phyloP scores from a whole-genome alignment of 208 protist genomes.

The Leishmania gerbilli region DNA sequence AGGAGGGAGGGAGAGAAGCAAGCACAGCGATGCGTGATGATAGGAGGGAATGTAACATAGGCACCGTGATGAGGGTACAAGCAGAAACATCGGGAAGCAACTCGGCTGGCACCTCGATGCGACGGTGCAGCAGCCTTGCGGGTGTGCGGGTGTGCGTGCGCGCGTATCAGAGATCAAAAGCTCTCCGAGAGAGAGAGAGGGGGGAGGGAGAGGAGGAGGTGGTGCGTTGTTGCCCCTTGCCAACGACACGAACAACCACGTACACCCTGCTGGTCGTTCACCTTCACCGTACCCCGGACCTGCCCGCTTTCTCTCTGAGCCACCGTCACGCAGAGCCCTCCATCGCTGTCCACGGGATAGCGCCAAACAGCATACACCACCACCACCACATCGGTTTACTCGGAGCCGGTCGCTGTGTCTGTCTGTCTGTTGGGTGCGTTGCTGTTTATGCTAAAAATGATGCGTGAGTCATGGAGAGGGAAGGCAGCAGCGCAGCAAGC shows the following conservation, averaged over 20 bases:
- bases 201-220: neutral
- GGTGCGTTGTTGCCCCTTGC: neutral
- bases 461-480: neutral
- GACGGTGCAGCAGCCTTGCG: neutral
- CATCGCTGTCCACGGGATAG: neutral
- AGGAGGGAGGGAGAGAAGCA: neutral
- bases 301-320: neutral
- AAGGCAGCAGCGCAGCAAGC: neutral
- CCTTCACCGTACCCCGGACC: neutral
- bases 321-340: neutral
- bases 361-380: neutral
- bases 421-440: neutral
- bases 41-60: neutral
- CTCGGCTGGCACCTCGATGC: neutral
- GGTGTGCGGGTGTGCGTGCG: neutral
- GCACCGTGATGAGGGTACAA: neutral
- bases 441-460: slow-evolving; percentile 1
- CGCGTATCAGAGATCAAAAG: neutral
- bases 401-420: neutral
- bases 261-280: neutral
- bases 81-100: neutral
- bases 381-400: neutral
- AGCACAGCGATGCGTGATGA: neutral
- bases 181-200: neutral
- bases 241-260: no score